Evolutionary conservation across 2,329 filamentous ascomycete species (phyloP).

Genomic region (Alternaria sp.): DNA sequence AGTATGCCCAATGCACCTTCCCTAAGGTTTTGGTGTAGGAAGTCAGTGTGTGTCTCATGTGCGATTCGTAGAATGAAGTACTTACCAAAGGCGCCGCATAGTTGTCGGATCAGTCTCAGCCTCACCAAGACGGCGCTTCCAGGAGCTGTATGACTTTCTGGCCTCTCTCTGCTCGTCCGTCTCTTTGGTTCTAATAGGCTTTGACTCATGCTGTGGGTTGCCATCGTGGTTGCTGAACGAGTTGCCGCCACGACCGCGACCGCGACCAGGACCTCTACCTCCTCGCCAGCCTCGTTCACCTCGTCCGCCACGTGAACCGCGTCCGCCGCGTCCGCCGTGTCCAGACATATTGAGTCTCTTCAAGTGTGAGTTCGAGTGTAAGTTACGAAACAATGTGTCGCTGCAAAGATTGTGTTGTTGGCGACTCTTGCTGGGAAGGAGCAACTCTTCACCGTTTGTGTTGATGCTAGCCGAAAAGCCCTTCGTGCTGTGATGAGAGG

Average conservation of each 20-base stretch:
- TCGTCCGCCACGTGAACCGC: background rate
- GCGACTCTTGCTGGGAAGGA: background rate
- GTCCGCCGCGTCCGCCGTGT: background rate
- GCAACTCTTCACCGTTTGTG: background rate
- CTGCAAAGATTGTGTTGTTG: background rate
- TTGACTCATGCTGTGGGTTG: background rate
- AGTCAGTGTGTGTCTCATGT: background rate
- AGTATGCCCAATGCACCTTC: slow-evolving; percentile 38
- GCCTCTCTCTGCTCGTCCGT: slow-evolving; percentile 33
- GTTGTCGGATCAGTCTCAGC: slow-evolving; percentile 21
- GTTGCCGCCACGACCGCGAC: background rate
- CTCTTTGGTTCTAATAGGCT: slow-evolving; percentile 16
- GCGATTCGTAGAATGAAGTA: background rate
- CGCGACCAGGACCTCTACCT: slow-evolving; percentile 2
- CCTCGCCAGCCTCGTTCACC: background rate
- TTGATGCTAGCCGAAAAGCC: background rate
- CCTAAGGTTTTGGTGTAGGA: background rate
- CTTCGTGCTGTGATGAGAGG: background rate
- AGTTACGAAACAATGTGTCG: background rate
- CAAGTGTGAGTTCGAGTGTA: too few relatives aligned
- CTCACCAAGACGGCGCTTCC: slow-evolving; percentile 39
- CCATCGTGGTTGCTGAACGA: background rate
- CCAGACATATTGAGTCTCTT: background rate
- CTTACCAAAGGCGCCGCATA: slow-evolving; percentile 33
- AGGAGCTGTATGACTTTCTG: slow-evolving; percentile 36